Evolutionary conservation across 2,329 filamentous ascomycete species (phyloP).

Genomic region (Monilinia polystroma): DNA sequence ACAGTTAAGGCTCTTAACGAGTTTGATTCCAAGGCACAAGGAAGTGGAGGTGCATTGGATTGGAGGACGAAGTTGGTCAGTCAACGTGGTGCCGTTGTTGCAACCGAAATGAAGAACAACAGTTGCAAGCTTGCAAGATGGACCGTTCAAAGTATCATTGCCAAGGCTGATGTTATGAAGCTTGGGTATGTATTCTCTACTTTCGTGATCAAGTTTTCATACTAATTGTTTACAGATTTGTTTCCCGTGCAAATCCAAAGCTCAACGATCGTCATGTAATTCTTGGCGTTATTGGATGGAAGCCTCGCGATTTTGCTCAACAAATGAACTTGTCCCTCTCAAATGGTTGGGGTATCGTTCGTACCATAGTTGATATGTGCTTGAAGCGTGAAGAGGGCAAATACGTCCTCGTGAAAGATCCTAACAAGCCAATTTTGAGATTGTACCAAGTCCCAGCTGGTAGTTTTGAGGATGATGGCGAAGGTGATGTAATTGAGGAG

Average conservation of each 20-base stretch:
- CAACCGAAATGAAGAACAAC: constrained; percentile 99
- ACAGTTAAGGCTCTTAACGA: constrained; percentile 97
- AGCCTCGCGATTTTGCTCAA: constrained; percentile 91
- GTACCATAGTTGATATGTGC: constrained; percentile 95
- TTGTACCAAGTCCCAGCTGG: constrained; percentile 86
- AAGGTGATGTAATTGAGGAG: constrained; percentile 47
- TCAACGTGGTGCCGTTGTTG: constrained; percentile 94
- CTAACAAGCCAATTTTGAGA: constrained; percentile 93
- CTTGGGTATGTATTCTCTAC: constrained; percentile 67
- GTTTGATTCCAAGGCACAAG: constrained; percentile 97
- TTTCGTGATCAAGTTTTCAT: not conserved
- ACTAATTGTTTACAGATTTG: constrained; percentile 63
- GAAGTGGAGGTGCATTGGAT: constrained; percentile 90
- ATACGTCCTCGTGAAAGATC: constrained; percentile 83
- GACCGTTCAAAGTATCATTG: constrained; percentile 95
- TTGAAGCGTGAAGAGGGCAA: constrained; percentile 75
- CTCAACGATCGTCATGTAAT: constrained; percentile 91
- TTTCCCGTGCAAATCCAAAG: constrained; percentile 91
- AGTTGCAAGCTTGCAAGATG: constrained; percentile 96
- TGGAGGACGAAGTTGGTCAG: constrained; percentile 94
- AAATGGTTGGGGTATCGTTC: constrained; percentile 98
- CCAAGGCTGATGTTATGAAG: constrained; percentile 98
- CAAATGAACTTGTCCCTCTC: constrained; percentile 98
- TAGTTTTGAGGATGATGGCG: constrained; percentile 88
- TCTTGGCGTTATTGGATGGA: constrained; percentile 94